Evolutionary conservation across 2,329 filamentous ascomycete genomes (phyloP), one percentile per base, ranked within the genome.

Genomic region (Arthroderma uncinatum): DNA sequence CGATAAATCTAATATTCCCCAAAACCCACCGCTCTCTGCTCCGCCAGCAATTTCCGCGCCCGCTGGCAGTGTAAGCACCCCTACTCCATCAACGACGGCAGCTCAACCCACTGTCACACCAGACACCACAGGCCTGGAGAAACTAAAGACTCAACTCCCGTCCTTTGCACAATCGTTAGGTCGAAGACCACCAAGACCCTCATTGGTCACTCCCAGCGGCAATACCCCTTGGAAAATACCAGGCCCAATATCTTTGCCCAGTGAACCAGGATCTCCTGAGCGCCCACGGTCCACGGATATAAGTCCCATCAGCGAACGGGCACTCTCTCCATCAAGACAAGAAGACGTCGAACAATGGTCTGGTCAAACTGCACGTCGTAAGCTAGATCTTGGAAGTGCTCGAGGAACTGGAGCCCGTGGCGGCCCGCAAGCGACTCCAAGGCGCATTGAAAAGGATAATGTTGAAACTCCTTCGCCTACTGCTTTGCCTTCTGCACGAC

Each of bases 301-400:
- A 9, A 76, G 74, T 61, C 74, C 74, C 0, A 74, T 76, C 56
- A 76, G 73, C 53, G 73, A 75, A 36, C 67, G 65, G 44, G 71
- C 68, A 2, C 64, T 65, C n/a, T 75, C 73, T 10, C 69, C 72
- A 12, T 53, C 44, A 10, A 42, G 54, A 2, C 28, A 39, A 34
- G 53, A 58, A 12, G 47, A 33, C n/a, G 23, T 21, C 5, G 47
- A 33, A 16, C 47, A 50, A 19, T 33, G 25, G 28, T 2, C 25
- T 30, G 47, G 28, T 16, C 47, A 33, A n/a, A 14, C 10, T 1
- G n/a, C 47, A 10, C 47, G 47, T 8, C 47, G 47, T 34, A 50
- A 50, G 19, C 47, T 50, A 3, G 47, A 50, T n/a, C 44, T 50
- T 16, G n/a, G 44, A 19, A 19, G 19, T 33, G 47, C 10, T n/a